These are phyloP conservation scores for Prunus salicina DNA, from an alignment of 306 rosid species.

Conservation along the genomic window DNA sequence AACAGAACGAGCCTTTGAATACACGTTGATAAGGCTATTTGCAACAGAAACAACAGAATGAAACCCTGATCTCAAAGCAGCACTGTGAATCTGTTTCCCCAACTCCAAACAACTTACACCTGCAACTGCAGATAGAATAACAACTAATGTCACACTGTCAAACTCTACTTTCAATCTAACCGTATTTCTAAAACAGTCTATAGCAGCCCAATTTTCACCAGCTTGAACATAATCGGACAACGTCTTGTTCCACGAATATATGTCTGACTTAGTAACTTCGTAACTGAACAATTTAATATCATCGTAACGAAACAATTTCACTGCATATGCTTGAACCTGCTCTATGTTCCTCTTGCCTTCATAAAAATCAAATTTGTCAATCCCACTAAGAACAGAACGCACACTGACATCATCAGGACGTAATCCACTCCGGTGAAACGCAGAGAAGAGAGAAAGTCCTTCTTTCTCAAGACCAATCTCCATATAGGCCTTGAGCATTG, in stretches of 20 bases:
- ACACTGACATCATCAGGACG: conserved; percentile 45
- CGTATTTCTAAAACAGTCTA: conserved; percentile 50
- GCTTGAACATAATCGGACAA: conserved; percentile 44
- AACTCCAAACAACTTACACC: conserved; percentile 30
- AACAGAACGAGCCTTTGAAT: conserved; percentile 51
- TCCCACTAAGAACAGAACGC: conserved; percentile 45
- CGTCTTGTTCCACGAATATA: conserved; percentile 59
- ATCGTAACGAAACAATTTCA: conserved; percentile 32
- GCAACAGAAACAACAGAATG: conserved; percentile 49
- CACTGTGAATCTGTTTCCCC: conserved; percentile 66
- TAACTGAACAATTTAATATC: not conserved
- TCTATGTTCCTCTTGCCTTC: conserved; percentile 29
- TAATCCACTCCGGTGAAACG: conserved; percentile 57
- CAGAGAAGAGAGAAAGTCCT: conserved; percentile 48
- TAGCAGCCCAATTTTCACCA: conserved; percentile 53
- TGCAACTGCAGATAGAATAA: conserved; percentile 50
- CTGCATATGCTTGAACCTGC: conserved; percentile 65
- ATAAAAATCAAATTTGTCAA: conserved; percentile 34
- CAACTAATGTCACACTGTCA: conserved; percentile 52
- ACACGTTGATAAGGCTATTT: conserved; percentile 72
- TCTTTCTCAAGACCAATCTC: conserved; percentile 45
- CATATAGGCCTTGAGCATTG: conserved; percentile 69
- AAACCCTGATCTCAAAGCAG: conserved; percentile 43
- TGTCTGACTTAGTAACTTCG: conserved; percentile 30
- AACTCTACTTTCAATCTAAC: conserved; percentile 36